A percentile compares a stretch with the other conserved stretches of the same genome.
Evolutionary conservation across 768 basidiomycete genomes (phyloP).

Genomic region (Arthromyces matolae): DNA sequence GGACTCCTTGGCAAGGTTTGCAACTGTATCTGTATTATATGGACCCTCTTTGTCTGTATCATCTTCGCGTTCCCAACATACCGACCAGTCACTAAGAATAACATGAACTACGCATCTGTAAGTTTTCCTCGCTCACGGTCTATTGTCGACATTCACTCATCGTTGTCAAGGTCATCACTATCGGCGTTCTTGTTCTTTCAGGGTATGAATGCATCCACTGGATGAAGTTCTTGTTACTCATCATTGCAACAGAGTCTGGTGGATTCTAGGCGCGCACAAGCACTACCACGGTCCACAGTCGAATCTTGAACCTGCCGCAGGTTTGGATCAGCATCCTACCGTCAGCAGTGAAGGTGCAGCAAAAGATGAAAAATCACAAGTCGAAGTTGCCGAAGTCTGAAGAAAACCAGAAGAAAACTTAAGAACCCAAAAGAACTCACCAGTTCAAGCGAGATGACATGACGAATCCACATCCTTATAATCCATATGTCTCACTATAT

Average conservation of each 20-base stretch:
- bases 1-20: conserved; percentile 58
- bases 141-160: not conserved
- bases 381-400: conserved; percentile 1
- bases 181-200: conserved; percentile 50
- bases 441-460: not conserved
- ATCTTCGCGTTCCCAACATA: conserved; percentile 73
- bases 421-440: not conserved
- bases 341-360: not conserved
- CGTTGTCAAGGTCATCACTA: conserved; percentile 40
- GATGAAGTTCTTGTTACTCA: not conserved
- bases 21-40: conserved; percentile 63
- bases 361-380: not conserved
- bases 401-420: not conserved
- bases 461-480: not conserved
- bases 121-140: conserved; percentile 18
- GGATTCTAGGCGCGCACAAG: conserved; percentile 46
- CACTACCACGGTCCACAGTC: conserved; percentile 60
- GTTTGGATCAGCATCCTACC: not conserved
- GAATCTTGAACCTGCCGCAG: conserved; percentile 37
- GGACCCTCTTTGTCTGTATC: conserved; percentile 66
- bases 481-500: not conserved
- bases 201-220: conserved; percentile 34
- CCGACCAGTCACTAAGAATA: conserved; percentile 61
- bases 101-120: conserved; percentile 83
- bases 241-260: conserved; percentile 41